These are phyloP conservation scores for Parastagonospora avenae DNA, from an alignment of 2,329 filamentous ascomycete species.

Conservation along the genomic window DNA sequence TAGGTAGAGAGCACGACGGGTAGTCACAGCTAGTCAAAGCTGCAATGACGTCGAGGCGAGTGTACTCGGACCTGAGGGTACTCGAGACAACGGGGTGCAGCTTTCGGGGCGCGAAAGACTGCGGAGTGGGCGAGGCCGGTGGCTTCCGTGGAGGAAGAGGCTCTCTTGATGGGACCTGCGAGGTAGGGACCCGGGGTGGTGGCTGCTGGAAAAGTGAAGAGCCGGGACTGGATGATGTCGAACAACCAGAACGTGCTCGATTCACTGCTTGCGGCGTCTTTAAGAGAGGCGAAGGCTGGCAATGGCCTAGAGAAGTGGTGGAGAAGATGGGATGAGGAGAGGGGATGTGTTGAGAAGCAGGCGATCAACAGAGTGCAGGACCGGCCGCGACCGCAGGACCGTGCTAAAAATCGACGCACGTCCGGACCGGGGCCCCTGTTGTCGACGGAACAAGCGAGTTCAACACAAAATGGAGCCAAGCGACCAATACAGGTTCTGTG, in stretches of 20 bases:
- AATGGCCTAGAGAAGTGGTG: constrained; percentile 38
- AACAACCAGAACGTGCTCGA: constrained; percentile 17
- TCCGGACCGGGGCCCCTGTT: constrained; percentile 26
- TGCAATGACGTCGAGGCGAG: constrained; percentile 39
- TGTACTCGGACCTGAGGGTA: constrained; percentile 14
- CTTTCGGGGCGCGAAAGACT: constrained; percentile 21
- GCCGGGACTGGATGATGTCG: constrained; percentile 8
- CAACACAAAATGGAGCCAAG: constrained; percentile 25
- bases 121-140: constrained; percentile 27
- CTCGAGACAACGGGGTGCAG: constrained; percentile 15
- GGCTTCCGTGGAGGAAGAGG: constrained; percentile 29
- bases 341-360: constrained; percentile 41
- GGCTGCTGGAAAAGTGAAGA: constrained; percentile 22
- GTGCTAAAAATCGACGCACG: constrained; percentile 31
- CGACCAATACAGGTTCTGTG: constrained; percentile 34
- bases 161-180: constrained; percentile 12
- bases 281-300: constrained; percentile 41
- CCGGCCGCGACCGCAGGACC: constrained; percentile 37
- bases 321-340: constrained; percentile 25
- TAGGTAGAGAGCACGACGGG: constrained; percentile 10
- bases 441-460: constrained; percentile 22
- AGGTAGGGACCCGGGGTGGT: constrained; percentile 25
- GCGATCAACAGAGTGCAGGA: constrained; percentile 38
- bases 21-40: constrained; percentile 38
- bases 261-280: constrained; percentile 28